Evolutionary conservation across 2,329 filamentous ascomycete species (phyloP).

Genomic region (Blastomyces emzantsi): DNA sequence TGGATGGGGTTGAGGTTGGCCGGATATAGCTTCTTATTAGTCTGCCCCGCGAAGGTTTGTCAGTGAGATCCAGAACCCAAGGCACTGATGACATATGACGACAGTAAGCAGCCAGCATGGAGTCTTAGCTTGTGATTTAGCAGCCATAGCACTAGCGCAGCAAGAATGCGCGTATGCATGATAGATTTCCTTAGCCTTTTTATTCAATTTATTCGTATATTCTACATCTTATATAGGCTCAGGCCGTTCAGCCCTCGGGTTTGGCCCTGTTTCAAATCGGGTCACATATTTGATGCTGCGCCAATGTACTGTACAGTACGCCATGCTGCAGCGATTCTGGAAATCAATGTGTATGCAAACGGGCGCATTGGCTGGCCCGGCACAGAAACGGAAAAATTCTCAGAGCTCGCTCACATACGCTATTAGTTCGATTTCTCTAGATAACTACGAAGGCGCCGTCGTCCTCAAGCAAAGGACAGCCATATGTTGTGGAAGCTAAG

Average conservation of each 20-base stretch:
- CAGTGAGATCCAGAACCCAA: background rate
- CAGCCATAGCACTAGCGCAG: background rate
- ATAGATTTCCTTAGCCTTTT: background rate
- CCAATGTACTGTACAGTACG: background rate
- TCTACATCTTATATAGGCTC: background rate
- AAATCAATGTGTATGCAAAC: background rate
- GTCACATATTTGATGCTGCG: background rate
- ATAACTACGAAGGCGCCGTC: background rate
- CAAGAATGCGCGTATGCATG: background rate
- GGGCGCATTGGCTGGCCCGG: background rate
- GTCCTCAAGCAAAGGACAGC: background rate
- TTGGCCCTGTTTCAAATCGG: background rate
- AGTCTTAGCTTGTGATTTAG: background rate
- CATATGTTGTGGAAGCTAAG: background rate
- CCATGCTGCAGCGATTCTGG: background rate
- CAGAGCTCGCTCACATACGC: background rate
- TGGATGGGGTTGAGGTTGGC: background rate
- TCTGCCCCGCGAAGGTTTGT: background rate
- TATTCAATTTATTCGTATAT: background rate
- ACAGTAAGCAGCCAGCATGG: background rate
- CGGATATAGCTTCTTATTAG: background rate
- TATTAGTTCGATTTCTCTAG: background rate
- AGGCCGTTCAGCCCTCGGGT: background rate
- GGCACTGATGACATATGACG: background rate
- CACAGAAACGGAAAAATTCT: background rate